Evolutionary conservation across 2,329 filamentous ascomycete species (phyloP), one percentile per base, ranked within the genome.

Genomic region (Nigrospora sphaerica): DNA sequence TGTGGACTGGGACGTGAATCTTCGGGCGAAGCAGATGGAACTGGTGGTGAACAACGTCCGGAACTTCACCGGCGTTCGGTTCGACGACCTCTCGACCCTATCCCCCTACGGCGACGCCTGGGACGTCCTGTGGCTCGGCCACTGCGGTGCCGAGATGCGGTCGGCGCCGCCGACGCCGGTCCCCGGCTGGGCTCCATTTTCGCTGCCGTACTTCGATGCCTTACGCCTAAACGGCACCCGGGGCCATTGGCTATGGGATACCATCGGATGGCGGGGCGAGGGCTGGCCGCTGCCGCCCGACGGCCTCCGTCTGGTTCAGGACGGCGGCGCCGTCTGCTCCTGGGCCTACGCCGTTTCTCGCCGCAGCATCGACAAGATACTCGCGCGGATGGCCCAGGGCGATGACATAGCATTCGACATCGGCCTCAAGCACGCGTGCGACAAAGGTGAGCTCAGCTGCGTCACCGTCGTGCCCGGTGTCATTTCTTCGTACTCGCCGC

Each of bases 41-140:
- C 51, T 55, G 38, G 52, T 66, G 16, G 59, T 61, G 6, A 50
- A 57, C 32, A 59, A 60, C 45, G 58, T 62, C 44, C 56, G 63
- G 43, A 52, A 61, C 51, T 49, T 65, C 38, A 47, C 12, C 52
- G 33, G 51, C 46, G 6, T 48, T 51, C 13, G 42, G 7, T 17
- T 41, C 0, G 46, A 46, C 12, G 45, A 53, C 11, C 44, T 53
- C 16, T 13, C 43, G 3, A 46, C 50, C 0, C 62, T 62, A 0
- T 68, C 55, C 10, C 43, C 43, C 12, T 45, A 45, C 31, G 43
- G 43, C n/a, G 56, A 64, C 33, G 51, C 61, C 23, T 68, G 65
- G 64, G 65, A 68, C 46, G 43, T 69, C 19, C 53, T 68, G 12
- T 67, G 62, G 63, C 57, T 66, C 2, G 66, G 66, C 2, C 66